Evolutionary conservation across 805 yeast species (phyloP), one percentile per base, ranked within the genome.

Genomic region (Zygoascus flipseniorum): DNA sequence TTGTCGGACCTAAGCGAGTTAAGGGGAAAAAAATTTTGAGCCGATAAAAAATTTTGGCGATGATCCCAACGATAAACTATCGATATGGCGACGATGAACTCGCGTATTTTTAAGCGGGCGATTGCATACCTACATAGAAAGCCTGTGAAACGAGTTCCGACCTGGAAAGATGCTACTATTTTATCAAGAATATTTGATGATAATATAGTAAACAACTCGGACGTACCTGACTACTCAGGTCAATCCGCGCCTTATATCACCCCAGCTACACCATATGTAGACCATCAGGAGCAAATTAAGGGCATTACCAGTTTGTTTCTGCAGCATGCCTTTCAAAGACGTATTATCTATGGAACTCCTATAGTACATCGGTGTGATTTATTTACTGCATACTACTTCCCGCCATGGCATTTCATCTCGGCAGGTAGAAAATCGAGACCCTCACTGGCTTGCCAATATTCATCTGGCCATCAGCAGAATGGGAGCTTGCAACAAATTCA

Each of bases 371-470:
- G 31, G 13, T 58, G 60, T 23, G 52, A 55, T 43, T 35, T 48
- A 16, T 57, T 58, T 20, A 46, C 32, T 11, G 57, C 52, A 1
- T 37, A 18, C 32, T 60, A 53, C 46, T 55, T 51, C 26, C 62
- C 63, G 11, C 58, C 58, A 5, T 54, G 56, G 57, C 60, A 57
- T 35, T 43, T 54, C 23, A 10, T 57, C 11, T 39, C 54, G 43
- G 13, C 37, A 10, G 62, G 61, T 8, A 54, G 63, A 16, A 60
- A 60, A 39, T 53, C 59, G 2, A 49, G 63, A 14, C 61, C 61
- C 5, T 52, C 62, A 2, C 16, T 57, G 1, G 51, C 53, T 19
- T 37, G 55, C 20, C 44, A 51, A 8, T 58, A 37, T 39, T 31
- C 32, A 4, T 23, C 43, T 11, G 60, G 62, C 8, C 51, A 51